Conservation (phyloP, 352 stramenopile genomes). For the Phytophthora nicotianae region DNA sequence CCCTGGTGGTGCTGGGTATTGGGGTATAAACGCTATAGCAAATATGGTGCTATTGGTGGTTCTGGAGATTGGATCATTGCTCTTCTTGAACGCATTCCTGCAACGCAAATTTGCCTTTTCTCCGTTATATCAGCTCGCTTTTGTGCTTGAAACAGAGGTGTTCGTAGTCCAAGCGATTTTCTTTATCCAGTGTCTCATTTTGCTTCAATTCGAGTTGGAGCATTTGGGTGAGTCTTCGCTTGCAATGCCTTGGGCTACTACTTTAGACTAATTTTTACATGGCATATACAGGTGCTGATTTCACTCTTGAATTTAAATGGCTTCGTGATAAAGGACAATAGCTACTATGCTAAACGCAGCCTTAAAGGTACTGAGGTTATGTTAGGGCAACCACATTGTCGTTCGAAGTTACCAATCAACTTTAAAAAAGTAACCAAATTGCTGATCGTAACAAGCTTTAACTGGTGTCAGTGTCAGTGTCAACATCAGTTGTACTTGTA, state of each 20-base stretch:
- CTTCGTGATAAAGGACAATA: background rate
- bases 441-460: too few species aligned
- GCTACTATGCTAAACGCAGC: too few species aligned
- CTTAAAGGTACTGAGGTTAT: too few species aligned
- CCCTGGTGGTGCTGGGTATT: background rate
- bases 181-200: background rate
- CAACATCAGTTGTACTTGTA: too few species aligned
- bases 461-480: too few species aligned
- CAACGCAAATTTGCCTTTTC: constrained; percentile 1
- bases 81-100: background rate
- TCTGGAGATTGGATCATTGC: background rate
- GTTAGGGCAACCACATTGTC: too few species aligned
- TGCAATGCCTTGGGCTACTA: background rate
- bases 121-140: background rate
- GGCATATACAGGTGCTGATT: background rate
- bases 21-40: background rate
- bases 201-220: background rate
- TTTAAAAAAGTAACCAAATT: too few species aligned
- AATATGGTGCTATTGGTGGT: background rate
- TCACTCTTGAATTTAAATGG: background rate
- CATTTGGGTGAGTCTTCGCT: background rate
- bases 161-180: background rate
- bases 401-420: too few species aligned
- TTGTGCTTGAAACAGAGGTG: background rate
- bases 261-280: background rate